Conservation (phyloP, 2,329 filamentous ascomycete genomes). For the Rutstroemia sp. region DNA sequence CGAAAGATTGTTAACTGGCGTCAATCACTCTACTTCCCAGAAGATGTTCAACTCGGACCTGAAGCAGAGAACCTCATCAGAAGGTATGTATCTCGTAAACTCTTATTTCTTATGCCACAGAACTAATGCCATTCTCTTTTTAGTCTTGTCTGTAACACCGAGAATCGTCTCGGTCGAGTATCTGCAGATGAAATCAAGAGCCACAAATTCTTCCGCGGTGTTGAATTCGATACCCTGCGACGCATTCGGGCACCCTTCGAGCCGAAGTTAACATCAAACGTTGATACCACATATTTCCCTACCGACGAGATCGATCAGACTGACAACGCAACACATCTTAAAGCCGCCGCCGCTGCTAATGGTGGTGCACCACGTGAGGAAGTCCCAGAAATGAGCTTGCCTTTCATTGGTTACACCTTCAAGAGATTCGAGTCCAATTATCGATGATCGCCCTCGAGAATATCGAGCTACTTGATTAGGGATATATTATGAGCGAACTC, state of each 20-base stretch:
- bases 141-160: slow-evolving; percentile 88
- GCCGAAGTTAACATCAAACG: slow-evolving; percentile 83
- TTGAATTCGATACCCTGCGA: slow-evolving; percentile 88
- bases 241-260: slow-evolving; percentile 94
- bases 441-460: slow-evolving; percentile 34
- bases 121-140: slow-evolving; percentile 23
- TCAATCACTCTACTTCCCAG: slow-evolving; percentile 90
- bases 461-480: slow-evolving; percentile 5
- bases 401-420: slow-evolving; percentile 95
- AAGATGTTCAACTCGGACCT: slow-evolving; percentile 79
- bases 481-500: background rate
- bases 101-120: background rate
- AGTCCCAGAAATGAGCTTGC: slow-evolving; percentile 88
- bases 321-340: slow-evolving; percentile 80
- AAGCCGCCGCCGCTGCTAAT: slow-evolving; percentile 62
- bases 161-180: slow-evolving; percentile 80
- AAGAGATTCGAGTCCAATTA: slow-evolving; percentile 84
- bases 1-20: slow-evolving; percentile 99
- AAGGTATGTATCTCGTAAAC: slow-evolving; percentile 50
- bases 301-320: slow-evolving; percentile 98
- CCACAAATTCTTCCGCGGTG: slow-evolving; percentile 93
- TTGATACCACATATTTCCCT: slow-evolving; percentile 97
- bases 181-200: slow-evolving; percentile 88
- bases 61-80: slow-evolving; percentile 90
- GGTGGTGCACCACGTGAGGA: slow-evolving; percentile 52